Evolutionary conservation across 2,329 filamentous ascomycete species (phyloP), one percentile per base, ranked within the genome.

Genomic region (Trichothecium roseum): DNA sequence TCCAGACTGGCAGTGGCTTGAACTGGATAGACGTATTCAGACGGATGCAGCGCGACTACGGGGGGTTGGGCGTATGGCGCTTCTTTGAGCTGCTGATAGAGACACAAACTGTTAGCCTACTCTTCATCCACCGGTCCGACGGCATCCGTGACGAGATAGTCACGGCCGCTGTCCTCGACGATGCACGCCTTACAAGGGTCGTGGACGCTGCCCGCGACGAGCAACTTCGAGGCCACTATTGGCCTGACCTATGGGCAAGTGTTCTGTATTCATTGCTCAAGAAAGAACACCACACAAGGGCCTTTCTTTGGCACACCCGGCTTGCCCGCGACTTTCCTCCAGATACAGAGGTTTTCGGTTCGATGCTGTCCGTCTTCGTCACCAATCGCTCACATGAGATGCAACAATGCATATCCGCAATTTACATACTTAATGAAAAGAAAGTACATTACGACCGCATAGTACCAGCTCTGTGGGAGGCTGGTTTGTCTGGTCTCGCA

Each of bases 221-320:
- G 26, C 32, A 45, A 50, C 60, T 74, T 37, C 48, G 52, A 20
- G 46, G 53, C 3, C 59, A 60, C 10, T 50, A 49, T 28, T 75
- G 69, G 71, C 70, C 71, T 2, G 47, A 59, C 10, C 48, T 74
- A 3, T 74, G 75, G 42, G 49, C 52, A n/a, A 64, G 55, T n/a
- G 45, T 66, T 10, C 45, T 76, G 14, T 51, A 59, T 15, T 54
- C 56, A 41, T 63, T 64, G 32, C 52, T 75, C 5, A 51, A 48
- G 1, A 56, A 55, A 18, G 53, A 49, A 18, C 51, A 62, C 30
- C 60, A 58, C 34, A 49, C 53, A 2, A 48, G 56, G 31, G 63
- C 57, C 7, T 37, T 68, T 30, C 52, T 53, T 18, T 74, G 71
- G 69, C 69, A 74, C 42, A 28, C 64, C 4, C 59, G 54, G 5